phyloP scores from a whole-genome alignment of 257 asterid genomes.

The Capsicum rhomboideum region DNA sequence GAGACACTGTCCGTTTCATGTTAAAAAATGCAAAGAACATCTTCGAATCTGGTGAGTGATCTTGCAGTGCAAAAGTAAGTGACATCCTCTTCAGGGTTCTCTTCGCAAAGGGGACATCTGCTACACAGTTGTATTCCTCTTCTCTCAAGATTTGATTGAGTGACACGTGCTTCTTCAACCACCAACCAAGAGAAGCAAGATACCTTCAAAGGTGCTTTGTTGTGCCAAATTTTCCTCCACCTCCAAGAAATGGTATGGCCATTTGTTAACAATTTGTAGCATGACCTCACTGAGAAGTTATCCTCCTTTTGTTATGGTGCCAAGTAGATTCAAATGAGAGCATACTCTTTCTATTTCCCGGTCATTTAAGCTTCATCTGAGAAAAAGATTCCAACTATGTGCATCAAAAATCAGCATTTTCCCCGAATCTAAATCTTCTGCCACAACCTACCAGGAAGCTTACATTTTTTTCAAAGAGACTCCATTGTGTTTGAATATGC shows the following conservation, averaged over 20 bases:
- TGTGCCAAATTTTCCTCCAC: neutral
- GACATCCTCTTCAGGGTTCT: neutral
- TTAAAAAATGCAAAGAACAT: neutral
- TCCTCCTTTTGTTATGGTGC: neutral
- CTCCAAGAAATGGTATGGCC: neutral
- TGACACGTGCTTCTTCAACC: neutral
- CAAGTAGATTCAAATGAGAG: neutral
- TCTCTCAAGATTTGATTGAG: neutral
- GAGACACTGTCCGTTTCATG: neutral
- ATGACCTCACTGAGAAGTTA: neutral
- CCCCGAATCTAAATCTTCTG: neutral
- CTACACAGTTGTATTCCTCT: neutral
- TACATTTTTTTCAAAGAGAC: neutral
- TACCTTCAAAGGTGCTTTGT: neutral
- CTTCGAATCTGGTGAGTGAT: neutral
- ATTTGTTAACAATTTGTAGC: neutral
- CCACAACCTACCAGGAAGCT: neutral
- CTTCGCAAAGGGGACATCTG: neutral
- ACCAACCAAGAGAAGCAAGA: neutral
- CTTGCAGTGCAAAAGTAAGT: neutral
- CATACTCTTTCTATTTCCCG: neutral
- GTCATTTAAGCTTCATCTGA: neutral
- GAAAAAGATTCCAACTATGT: neutral
- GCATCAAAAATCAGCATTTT: neutral
- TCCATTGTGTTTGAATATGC: neutral